Evolutionary conservation across 179 eudicot genomes (phyloP), one percentile per base, ranked within the genome.

Genomic region (Amaranthus tricolor): DNA sequence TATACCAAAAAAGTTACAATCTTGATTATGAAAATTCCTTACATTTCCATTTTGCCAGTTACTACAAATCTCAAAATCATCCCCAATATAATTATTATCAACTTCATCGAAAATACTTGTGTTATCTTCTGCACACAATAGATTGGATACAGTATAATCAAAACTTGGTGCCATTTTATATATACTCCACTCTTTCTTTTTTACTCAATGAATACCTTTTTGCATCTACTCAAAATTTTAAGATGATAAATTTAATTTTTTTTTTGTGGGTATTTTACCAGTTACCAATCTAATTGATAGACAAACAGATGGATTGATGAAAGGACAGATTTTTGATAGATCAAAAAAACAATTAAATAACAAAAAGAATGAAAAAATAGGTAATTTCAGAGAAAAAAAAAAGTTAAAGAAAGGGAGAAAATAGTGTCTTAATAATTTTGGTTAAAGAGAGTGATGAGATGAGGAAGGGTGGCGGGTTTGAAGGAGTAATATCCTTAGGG

Each of bases 71-170:
- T 81, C 87, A 57, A 55, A 78, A 53, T 76, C 80, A 73, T 72
- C 40, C 40, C 40, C 40, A 31, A 31, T 77, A 83, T 47, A 48
- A 77, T 62, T 58, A 74, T 61, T 77, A 75, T 72, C 84, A 74
- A 80, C 88, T 59, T 78, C 84, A 73, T 81, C 82, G 73, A 83
- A 77, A 76, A 83, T 77, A 73, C 83, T 75, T 19, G 80, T 61
- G 66, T 80, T 82, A 24, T 88, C 89, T 67, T 88, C 88, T 61
- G 83, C 85, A 70, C 97, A 90, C 61, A 84, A 83, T 47, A 91
- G 88, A 78, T 83, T 86, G 45, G 93, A 81, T 11, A 56, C 85
- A 71, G 79, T 87, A 81, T 70, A 81, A 50, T 87, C 91, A 62
- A 85, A 72, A 84, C 91, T 87, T n/a, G 87, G 88, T 53, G 85